Percentiles rank a stretch among this genome's conserved stretches.
Conservation (phyloP, 768 basidiomycete species). For the Piloderma croceum region DNA sequence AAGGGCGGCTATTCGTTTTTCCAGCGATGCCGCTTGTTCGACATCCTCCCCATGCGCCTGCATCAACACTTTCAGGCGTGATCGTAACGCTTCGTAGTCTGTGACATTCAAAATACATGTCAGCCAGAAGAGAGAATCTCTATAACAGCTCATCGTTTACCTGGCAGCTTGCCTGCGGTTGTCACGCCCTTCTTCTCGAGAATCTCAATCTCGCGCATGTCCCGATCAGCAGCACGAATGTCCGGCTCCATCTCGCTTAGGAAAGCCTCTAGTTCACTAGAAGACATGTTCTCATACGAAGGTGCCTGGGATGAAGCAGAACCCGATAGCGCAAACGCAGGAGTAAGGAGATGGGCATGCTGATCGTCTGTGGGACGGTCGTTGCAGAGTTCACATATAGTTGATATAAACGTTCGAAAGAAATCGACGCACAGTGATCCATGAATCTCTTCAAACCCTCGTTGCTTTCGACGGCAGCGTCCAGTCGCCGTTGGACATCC, state of each 20-base stretch:
- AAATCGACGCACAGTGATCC: conserved; percentile 52
- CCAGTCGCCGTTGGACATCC: conserved; percentile 53
- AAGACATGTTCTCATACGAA: conserved; percentile 58
- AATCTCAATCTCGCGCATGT: conserved; percentile 70
- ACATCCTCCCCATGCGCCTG: conserved; percentile 56
- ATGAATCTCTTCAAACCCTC: conserved; percentile 74
- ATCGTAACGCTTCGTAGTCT: conserved; percentile 62
- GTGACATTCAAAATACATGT: neutral
- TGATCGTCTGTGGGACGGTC: conserved; percentile 70
- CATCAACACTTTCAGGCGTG: conserved; percentile 60
- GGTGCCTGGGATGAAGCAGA: conserved; percentile 43
- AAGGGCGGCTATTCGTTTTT: conserved; percentile 57
- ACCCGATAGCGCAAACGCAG: conserved; percentile 71
- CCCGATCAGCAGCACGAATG: conserved; percentile 75
- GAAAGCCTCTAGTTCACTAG: conserved; percentile 64
- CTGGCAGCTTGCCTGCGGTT: conserved; percentile 61
- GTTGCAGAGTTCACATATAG: too few species aligned
- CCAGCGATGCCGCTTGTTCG: conserved; percentile 51
- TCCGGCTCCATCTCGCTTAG: conserved; percentile 79
- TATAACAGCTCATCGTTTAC: neutral
- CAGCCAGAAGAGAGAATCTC: neutral
- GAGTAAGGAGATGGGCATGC: conserved; percentile 67
- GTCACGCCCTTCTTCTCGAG: conserved; percentile 68
- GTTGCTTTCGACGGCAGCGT: conserved; percentile 56
- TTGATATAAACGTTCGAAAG: neutral